These are phyloP conservation scores for Pythium oligandrum DNA, from an alignment of 352 stramenopile genomes.

Conservation along the genomic window DNA sequence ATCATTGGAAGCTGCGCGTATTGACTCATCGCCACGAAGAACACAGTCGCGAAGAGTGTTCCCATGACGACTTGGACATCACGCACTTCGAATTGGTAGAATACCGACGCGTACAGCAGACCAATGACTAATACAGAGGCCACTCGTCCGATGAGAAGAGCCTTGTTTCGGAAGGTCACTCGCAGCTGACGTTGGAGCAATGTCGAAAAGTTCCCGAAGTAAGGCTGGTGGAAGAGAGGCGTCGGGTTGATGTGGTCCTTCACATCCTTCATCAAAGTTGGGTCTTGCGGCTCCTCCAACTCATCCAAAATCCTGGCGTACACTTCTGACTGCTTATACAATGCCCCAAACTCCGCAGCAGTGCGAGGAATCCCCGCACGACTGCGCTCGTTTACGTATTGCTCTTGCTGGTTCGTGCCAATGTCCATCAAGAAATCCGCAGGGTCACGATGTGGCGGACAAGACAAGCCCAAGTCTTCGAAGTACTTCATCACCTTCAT, in stretches of 20 bases:
- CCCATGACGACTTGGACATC: conserved; percentile 32
- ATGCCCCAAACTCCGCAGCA: conserved; percentile 8
- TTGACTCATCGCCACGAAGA: conserved; percentile 51
- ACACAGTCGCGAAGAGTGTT: conserved; percentile 52
- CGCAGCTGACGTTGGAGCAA: conserved; percentile 30
- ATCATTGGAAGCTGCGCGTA: conserved; percentile 57
- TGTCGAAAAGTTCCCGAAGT: conserved; percentile 11
- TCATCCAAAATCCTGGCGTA: conserved; percentile 1
- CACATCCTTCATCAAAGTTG: conserved; percentile 4
- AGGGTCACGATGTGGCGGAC: conserved; percentile 19
- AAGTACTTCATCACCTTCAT: conserved; percentile 64
- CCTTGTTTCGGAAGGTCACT: conserved; percentile 27
- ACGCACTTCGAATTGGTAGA: conserved; percentile 20
- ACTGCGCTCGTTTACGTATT: conserved; percentile 15
- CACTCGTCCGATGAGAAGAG: conserved; percentile 14
- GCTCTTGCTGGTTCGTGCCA: conserved; percentile 20
- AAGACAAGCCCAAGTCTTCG: conserved; percentile 34
- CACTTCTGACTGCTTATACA: conserved; percentile 8
- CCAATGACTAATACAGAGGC: conserved; percentile 20
- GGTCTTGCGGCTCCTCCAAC: conserved; percentile 9
- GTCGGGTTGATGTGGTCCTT: conserved; percentile 10
- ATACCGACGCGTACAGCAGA: conserved; percentile 19
- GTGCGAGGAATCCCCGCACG: not conserved
- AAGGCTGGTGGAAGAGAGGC: conserved; percentile 20
- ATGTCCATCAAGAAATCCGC: conserved; percentile 31